Evolutionary conservation across 2,329 filamentous ascomycete genomes (phyloP).

Genomic region (Colletotrichum sp.): DNA sequence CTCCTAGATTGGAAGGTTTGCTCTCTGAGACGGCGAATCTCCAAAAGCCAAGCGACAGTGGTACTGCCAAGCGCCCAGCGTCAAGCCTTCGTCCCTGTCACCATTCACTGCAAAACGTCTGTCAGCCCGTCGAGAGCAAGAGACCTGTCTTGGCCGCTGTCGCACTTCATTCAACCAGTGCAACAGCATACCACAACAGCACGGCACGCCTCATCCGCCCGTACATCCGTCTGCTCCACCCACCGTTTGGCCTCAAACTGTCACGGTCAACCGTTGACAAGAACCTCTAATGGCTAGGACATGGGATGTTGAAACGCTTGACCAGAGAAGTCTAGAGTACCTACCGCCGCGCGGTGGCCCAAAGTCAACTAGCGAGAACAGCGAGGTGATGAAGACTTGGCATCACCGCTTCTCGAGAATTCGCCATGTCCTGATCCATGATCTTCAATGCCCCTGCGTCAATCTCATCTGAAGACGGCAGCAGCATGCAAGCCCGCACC

Average conservation of each 20-base stretch:
- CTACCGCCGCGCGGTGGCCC: not conserved
- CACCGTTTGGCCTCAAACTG: not conserved
- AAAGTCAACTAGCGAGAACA: not conserved
- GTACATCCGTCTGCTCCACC: not conserved
- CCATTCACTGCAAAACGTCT: not conserved
- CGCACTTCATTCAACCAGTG: not conserved
- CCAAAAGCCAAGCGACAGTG: not conserved
- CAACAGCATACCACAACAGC: not conserved
- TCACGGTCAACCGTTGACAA: not conserved
- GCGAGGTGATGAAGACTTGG: not conserved
- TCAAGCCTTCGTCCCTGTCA: not conserved
- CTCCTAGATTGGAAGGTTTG: not conserved
- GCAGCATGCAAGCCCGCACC: constrained; percentile 1
- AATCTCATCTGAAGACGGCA: constrained; percentile 13
- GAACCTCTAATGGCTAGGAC: not conserved
- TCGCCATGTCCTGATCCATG: not conserved
- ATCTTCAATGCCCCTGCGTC: constrained; percentile 12
- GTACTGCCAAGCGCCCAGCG: not conserved
- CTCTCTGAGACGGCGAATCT: constrained; percentile 6
- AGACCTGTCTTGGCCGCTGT: not conserved
- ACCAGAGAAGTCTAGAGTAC: not conserved
- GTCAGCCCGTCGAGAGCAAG: not conserved
- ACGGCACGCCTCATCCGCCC: not conserved
- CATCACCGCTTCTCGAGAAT: not conserved
- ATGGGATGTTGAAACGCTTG: not conserved